Percentiles rank a stretch among this genome's conserved stretches.
Evolutionary conservation across 2,329 filamentous ascomycete genomes (phyloP).

Genomic region (Penicillium sp.): DNA sequence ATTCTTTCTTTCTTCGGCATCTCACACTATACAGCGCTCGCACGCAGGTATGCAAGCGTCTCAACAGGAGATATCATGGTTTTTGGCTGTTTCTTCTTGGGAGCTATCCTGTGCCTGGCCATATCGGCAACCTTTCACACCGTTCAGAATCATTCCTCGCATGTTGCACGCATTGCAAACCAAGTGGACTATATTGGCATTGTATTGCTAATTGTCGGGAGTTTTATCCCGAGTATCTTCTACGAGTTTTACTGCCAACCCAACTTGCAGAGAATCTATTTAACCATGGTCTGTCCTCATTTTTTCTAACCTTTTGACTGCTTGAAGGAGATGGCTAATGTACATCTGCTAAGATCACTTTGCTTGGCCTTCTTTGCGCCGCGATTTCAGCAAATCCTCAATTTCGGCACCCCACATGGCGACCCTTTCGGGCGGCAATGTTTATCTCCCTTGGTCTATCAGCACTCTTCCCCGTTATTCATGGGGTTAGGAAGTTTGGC

Average conservation of each 20-base stretch:
- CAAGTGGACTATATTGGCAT: slow-evolving; percentile 37
- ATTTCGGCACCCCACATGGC: slow-evolving; percentile 5
- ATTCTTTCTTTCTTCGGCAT: slow-evolving; percentile 7
- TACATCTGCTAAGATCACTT: slow-evolving; percentile 4
- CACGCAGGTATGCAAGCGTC: too few species aligned
- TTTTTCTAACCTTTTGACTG: background rate
- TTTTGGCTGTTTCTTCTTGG: slow-evolving; percentile 17
- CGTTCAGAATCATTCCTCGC: slow-evolving; percentile 32
- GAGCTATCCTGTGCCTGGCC: slow-evolving; percentile 20
- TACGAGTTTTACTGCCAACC: slow-evolving; percentile 38
- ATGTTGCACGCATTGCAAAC: slow-evolving; percentile 24
- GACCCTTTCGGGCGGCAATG: slow-evolving; percentile 6
- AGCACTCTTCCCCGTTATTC: slow-evolving; percentile 4
- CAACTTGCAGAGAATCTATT: slow-evolving; percentile 30
- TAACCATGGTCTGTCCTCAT: too few species aligned
- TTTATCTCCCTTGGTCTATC: slow-evolving; percentile 8
- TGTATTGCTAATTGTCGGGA: slow-evolving; percentile 32
- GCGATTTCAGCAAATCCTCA: slow-evolving; percentile 6
- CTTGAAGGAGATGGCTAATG: slow-evolving; percentile 1
- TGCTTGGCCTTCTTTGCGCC: slow-evolving; percentile 3
- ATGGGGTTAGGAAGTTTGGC: slow-evolving; percentile 29
- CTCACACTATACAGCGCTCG: slow-evolving; percentile 7
- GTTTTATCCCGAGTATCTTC: slow-evolving; percentile 37
- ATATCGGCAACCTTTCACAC: slow-evolving; percentile 34
- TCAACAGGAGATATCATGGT: slow-evolving; percentile 19